Conservation (phyloP, 257 asterid species). For the Solanum virginianum region DNA sequence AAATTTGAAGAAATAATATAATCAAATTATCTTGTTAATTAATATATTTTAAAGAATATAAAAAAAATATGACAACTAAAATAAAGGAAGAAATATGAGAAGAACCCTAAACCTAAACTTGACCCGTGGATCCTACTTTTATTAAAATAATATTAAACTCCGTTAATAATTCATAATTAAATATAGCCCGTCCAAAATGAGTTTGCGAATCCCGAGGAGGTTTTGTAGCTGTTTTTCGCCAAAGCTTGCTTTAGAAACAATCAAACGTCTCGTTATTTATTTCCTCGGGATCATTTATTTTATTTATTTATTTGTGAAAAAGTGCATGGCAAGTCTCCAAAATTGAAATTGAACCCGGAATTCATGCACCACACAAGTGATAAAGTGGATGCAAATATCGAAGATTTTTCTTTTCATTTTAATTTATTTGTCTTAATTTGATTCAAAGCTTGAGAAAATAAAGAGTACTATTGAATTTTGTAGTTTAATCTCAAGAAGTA, state of each 20-base stretch:
- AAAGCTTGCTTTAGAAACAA: conserved; percentile 33
- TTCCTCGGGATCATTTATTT: conserved; percentile 31
- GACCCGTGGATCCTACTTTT: background rate
- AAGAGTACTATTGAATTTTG: too few relatives aligned
- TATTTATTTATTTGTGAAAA: background rate
- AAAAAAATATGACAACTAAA: background rate
- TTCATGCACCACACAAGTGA: background rate
- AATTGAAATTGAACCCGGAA: background rate
- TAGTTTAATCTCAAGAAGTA: too few relatives aligned
- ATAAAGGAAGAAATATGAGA: background rate
- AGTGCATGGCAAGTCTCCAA: background rate
- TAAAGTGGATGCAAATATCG: background rate
- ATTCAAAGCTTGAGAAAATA: too few relatives aligned
- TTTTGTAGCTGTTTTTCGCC: conserved; percentile 1
- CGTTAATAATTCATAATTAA: background rate
- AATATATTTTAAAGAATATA: background rate
- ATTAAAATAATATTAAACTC: background rate
- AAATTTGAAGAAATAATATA: background rate
- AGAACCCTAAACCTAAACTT: background rate
- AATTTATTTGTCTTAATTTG: too few relatives aligned
- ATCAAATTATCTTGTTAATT: too few relatives aligned
- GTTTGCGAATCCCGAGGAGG: conserved; percentile 15
- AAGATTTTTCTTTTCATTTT: too few relatives aligned
- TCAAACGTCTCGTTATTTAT: conserved; percentile 20
- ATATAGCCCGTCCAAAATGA: conserved; percentile 3